Base-by-base conservation (phyloP, 768 basidiomycete species). In the Suillus americanus region DNA sequence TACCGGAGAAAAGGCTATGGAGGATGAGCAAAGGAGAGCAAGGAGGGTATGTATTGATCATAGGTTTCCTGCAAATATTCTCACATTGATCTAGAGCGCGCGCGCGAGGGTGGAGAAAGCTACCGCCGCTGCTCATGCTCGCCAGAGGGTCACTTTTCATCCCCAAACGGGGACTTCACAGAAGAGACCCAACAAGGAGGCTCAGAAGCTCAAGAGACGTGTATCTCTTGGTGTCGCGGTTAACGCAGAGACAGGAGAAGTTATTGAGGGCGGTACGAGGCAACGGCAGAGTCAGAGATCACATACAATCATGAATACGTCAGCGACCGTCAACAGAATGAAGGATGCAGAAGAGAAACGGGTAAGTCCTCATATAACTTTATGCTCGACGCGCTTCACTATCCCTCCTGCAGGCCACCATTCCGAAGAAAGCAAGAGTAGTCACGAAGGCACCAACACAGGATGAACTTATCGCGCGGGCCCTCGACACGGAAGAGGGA, bases 401-500 rank as follows among this genome's bases (percentile, higher is more conserved):
- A 8, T 60, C 16, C 18, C 18, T n/a, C 46, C 61, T 63, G 40
- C 60, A 89, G 87, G 85, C 86, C 14, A 80, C 87, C 0, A 67
- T 79, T 12, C 85, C 89, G 1, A 92, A 88, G 77, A 89, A 88
- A 69, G 71, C 76, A 8, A 90, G 87, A 70, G 74, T 75, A 3
- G 81, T 80, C 62, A 80, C 78, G 28, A 87, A 81, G 37, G 74
- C 79, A 6, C 83, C 81, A 51, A 92, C 92, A 0, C 94, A 96
- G 70, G 90, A 85, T n/a, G 91, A 95, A 69, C 83, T 95, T 9
- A 90, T 96, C 63, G 87, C 86, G 2, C 86, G 86, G 8, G 94
- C 94, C 0, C 84, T 95, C 20, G 91, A 94, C 69, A 92, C 88
- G 61, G 94, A 95, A 74, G 94, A 94, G 74, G 88, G 89, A 0